Base-by-base conservation (phyloP, 2,329 filamentous ascomycete genomes). In the Apiospora sp. region DNA sequence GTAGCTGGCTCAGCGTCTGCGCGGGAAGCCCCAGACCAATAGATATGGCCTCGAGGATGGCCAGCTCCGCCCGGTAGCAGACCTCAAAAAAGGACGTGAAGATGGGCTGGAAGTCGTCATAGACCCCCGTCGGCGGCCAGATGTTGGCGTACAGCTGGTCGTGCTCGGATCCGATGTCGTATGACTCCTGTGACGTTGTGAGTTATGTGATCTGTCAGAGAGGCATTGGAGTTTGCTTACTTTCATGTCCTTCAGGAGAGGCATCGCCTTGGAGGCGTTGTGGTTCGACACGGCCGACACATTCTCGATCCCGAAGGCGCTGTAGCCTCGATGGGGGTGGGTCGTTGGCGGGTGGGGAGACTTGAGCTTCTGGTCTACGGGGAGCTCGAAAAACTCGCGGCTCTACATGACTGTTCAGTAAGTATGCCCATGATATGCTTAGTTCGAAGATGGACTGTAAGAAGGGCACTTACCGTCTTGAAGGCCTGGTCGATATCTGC, bases 1-100 rank as follows among this genome's bases (percentile, higher is more conserved):
- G 61, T 6, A 67, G 37, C 22, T 27, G 19, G 3, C 34, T 6
- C 30, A 67, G 22, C 37, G 19, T 43, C 34, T 24, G 34, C 24
- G 34, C 16, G 19, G 61, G 61, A 24, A 67, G 61, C 10, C 24
- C 61, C 19, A 67, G 61, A 16, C 61, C 61, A 4, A 67, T 67
- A 19, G 61, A 43, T 4, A 67, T 67, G 34, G 61, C 61, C 61
- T 67, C 61, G 22, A 67, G 61, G 22, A 67, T 67, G 22, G 61
- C 61, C 3, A 67, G 34, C 41, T 67, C 14, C 19, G 41, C 61
- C 5, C 41, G 34, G 61, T 67, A 67, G 37, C 61, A 67, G 34
- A 67, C 61, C n/a, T 19, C 24, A 6, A 67, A 67, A 34, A 67
- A 67, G 24, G 61, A 67, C 10, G 61, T 27, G 41, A 67, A 67